Percentiles rank a stretch among this genome's conserved stretches.
Evolutionary conservation across 345 rosid genomes (phyloP).

Genomic region (Dipteronia dyeriana): DNA sequence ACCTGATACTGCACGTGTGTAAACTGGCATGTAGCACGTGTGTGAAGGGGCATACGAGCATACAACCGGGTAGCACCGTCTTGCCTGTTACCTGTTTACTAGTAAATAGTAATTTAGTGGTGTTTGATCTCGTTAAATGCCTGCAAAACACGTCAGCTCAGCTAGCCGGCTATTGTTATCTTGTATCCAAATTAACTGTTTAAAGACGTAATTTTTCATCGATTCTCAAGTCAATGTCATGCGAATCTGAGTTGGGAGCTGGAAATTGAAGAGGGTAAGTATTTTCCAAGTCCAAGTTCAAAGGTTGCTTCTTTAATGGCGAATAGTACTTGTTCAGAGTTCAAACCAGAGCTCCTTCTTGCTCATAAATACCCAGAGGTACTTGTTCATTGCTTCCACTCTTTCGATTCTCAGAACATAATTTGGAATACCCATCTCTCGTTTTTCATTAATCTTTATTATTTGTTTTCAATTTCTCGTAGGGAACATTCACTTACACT

Average conservation of each 20-base stretch:
- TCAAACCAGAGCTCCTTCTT: slow-evolving; percentile 51
- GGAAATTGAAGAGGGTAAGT: background rate
- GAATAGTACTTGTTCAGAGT: slow-evolving; percentile 26
- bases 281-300: background rate
- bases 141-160: no score
- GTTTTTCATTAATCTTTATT: background rate
- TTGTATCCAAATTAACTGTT: background rate
- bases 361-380: slow-evolving; percentile 78
- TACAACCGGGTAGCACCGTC: no score
- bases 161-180: no score
- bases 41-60: no score
- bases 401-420: background rate
- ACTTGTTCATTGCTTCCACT: background rate
- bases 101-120: no score
- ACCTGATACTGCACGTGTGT: no score
- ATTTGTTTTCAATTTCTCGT: slow-evolving; percentile 16
- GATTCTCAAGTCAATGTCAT: background rate
- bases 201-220: background rate
- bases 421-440: background rate
- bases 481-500: slow-evolving; percentile 50
- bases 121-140: no score
- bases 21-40: no score
- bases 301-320: slow-evolving; percentile 35
- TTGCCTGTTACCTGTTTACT: no score
- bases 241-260: background rate